Evolutionary conservation across 176 grass and related monocot species (phyloP).

Genomic region (Ensete glaucum): DNA sequence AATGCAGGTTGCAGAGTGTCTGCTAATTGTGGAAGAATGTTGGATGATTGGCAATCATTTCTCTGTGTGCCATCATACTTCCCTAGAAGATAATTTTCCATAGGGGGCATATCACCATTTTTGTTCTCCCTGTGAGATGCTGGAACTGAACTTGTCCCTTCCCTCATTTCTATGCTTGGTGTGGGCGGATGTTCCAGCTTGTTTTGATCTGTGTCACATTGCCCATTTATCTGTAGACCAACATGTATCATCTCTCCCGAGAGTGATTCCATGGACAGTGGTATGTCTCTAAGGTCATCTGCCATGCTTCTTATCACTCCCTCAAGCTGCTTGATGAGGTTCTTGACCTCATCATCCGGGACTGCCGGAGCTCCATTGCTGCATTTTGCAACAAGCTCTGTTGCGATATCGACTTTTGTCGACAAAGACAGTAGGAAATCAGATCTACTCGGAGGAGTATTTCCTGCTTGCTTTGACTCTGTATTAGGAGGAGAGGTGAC

Average conservation of each 20-base stretch:
- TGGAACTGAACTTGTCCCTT: slow-evolving; percentile 3
- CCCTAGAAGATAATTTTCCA: slow-evolving; percentile 49
- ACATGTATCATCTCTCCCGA: slow-evolving; percentile 24
- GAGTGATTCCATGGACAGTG: slow-evolving; percentile 1
- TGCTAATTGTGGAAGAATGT: slow-evolving; percentile 34
- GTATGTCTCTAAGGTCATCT: slow-evolving; percentile 52
- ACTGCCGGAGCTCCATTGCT: slow-evolving; percentile 17
- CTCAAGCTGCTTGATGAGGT: slow-evolving; percentile 51
- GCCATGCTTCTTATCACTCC: slow-evolving; percentile 56
- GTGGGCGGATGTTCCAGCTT: slow-evolving; percentile 9
- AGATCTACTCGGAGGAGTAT: slow-evolving; percentile 12
- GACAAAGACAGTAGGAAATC: slow-evolving; percentile 43
- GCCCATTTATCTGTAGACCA: slow-evolving; percentile 6
- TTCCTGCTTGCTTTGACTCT: slow-evolving; percentile 31
- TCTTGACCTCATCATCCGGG: slow-evolving; percentile 44
- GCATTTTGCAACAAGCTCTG: slow-evolving; percentile 51
- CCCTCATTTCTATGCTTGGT: neutral
- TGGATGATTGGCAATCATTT: slow-evolving; percentile 28
- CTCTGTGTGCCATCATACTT: slow-evolving; percentile 39
- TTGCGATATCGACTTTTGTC: slow-evolving; percentile 56
- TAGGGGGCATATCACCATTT: slow-evolving; percentile 39
- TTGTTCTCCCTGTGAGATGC: slow-evolving; percentile 11
- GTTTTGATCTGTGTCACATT: slow-evolving; percentile 9
- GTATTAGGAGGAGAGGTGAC: neutral
- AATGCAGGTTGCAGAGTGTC: slow-evolving; percentile 77